Evolutionary conservation across 2,329 filamentous ascomycete genomes (phyloP), one percentile per base, ranked within the genome.

Genomic region (Colletotrichum melonis): DNA sequence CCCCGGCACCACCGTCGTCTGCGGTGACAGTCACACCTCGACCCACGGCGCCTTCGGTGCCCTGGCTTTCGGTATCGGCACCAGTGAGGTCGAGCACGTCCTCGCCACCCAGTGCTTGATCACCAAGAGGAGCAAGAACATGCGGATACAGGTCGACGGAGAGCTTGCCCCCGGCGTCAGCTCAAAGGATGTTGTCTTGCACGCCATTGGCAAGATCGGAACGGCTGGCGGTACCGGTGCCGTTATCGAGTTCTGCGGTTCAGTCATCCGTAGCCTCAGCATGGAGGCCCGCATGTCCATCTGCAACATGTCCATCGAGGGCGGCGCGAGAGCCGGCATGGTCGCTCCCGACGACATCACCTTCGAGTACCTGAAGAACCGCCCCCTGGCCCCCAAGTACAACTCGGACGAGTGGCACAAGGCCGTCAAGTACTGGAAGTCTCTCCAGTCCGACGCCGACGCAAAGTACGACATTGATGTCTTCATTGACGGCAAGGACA

Each of bases 281-380:
- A 98, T 99, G 91, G 97, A 98, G 85, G 97, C 96, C 56, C 92
- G 97, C 77, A 98, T 99, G 97, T 98, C 95, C 75, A 97, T 99
- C 82, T 98, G 97, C 88, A 99, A 99, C 87, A 98, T 98, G 97
- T 95, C 95, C 16, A 98, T 98, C 78, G 97, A 99, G 87, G 97
- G 89, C 77, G 97, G 97, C 84, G 97, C 97, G 60, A 91, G 97
- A 85, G 96, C 96, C 74, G 97, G 97, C 77, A 97, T 99, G 95
- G 92, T 99, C 73, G 97, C 97, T 11, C 97, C 97, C 5, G 97
- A 99, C 80, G 93, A 98, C 80, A 93, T 88, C 72, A 98, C 97
- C 32, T 98, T 98, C 78, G 94, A 97, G 77, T 99, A 98, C 82
- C 93, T 99, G 79, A 97, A 97, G 87, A 94, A 93, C 78, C 92